Evolutionary conservation across 75 land plant species (phyloP).

Genomic region (Larix kaempferi): DNA sequence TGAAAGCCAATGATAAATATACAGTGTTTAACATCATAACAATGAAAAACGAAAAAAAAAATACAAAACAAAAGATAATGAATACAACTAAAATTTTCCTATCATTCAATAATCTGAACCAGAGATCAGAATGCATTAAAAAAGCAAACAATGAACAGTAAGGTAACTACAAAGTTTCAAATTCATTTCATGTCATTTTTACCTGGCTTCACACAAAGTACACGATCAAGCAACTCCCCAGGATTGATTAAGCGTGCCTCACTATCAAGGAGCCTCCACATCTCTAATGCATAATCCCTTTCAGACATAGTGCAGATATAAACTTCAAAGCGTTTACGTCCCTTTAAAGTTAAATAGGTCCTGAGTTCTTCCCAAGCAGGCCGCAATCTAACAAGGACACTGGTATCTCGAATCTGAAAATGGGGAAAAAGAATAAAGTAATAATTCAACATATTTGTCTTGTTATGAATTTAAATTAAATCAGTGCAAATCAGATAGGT

Average conservation of each 20-base stretch:
- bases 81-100: neutral
- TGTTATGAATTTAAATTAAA: neutral
- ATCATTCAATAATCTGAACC: neutral
- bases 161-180: neutral
- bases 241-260: conserved; percentile 42
- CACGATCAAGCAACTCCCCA: conserved; percentile 39
- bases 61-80: neutral
- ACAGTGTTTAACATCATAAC: neutral
- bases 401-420: conserved; percentile 47
- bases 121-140: neutral
- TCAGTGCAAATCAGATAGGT: neutral
- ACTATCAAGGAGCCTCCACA: conserved; percentile 64
- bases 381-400: conserved; percentile 50
- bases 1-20: neutral
- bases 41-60: neutral
- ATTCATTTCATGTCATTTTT: neutral
- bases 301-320: conserved; percentile 60
- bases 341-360: conserved; percentile 41
- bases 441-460: neutral
- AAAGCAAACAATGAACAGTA: neutral
- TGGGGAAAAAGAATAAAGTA: neutral
- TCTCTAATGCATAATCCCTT: conserved; percentile 57
- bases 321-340: conserved; percentile 57
- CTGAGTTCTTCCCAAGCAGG: conserved; percentile 60
- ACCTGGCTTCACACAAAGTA: conserved; percentile 58